phyloP scores from a whole-genome alignment of 208 protist genomes.

The Crithidia brevicula region DNA sequence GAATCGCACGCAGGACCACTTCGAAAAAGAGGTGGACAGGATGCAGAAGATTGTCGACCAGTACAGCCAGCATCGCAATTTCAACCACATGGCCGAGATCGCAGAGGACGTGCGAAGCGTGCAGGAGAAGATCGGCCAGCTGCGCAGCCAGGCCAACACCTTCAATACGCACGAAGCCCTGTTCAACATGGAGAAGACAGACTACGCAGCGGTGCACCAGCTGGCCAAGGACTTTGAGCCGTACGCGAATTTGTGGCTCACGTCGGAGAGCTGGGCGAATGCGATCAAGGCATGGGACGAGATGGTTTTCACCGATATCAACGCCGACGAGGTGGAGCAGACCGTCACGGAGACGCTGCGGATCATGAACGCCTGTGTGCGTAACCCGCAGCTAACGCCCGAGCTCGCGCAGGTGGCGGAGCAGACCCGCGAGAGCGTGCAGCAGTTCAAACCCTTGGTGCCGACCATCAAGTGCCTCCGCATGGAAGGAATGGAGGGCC shows the following conservation, averaged over 20 bases:
- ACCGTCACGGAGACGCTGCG: constrained; percentile 75
- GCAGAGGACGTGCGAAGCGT: constrained; percentile 88
- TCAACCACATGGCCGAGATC: constrained; percentile 87
- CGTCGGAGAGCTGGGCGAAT: constrained; percentile 88
- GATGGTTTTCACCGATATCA: constrained; percentile 81
- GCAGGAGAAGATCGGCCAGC: constrained; percentile 84
- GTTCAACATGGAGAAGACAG: constrained; percentile 93
- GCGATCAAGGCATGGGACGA: constrained; percentile 85
- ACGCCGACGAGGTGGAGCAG: constrained; percentile 93
- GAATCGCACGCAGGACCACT: constrained; percentile 86
- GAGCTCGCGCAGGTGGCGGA: constrained; percentile 90
- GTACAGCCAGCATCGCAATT: constrained; percentile 92
- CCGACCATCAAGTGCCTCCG: constrained; percentile 95
- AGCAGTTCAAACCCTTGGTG: constrained; percentile 96
- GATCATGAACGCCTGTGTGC: constrained; percentile 88
- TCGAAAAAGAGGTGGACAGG: constrained; percentile 75
- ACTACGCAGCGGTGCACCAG: constrained; percentile 91
- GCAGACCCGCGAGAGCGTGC: constrained; percentile 87
- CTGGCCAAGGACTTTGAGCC: constrained; percentile 96
- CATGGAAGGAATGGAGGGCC: constrained; percentile 95
- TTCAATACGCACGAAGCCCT: constrained; percentile 96
- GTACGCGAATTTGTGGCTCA: constrained; percentile 96
- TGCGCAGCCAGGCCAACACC: constrained; percentile 84
- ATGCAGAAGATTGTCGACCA: constrained; percentile 74
- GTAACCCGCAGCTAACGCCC: constrained; percentile 80